Percentiles rank a stretch among this genome's conserved stretches.
Evolutionary conservation across 148 eudicot species (phyloP).

Genomic region (Fallopia convolvulus): DNA sequence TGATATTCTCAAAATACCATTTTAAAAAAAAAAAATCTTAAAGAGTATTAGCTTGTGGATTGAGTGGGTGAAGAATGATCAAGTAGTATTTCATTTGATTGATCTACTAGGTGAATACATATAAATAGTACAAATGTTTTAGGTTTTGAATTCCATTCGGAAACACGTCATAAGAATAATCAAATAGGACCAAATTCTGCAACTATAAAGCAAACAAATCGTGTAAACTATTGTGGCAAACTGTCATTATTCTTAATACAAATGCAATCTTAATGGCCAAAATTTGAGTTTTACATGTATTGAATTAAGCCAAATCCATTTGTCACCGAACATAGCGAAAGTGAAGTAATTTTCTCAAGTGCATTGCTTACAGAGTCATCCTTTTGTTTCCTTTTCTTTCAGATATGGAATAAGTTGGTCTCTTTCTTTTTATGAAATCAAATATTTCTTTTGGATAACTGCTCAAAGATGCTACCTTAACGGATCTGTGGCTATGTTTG

Average conservation of each 20-base stretch:
- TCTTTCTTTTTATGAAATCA: not conserved
- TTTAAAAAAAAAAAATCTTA: not conserved
- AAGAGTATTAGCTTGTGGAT: not conserved
- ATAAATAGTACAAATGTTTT: not conserved
- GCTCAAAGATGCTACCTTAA: not conserved
- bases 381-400: not conserved
- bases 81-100: slow-evolving; percentile 1
- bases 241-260: not conserved
- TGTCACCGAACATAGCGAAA: not conserved
- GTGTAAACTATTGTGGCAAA: not conserved
- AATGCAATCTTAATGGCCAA: not conserved
- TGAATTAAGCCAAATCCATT: not conserved
- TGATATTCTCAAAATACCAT: not conserved
- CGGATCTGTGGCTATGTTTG: not conserved
- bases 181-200: not conserved
- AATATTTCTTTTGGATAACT: not conserved
- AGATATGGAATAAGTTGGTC: not conserved
- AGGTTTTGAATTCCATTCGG: not conserved
- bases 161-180: not conserved
- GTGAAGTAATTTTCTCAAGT: not conserved
- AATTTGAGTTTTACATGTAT: not conserved
- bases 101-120: not conserved
- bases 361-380: not conserved
- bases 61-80: not conserved
- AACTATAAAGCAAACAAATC: not conserved